Conservation (phyloP, 1,139 yeast species). For the Saccharomyces hybrid region DNA sequence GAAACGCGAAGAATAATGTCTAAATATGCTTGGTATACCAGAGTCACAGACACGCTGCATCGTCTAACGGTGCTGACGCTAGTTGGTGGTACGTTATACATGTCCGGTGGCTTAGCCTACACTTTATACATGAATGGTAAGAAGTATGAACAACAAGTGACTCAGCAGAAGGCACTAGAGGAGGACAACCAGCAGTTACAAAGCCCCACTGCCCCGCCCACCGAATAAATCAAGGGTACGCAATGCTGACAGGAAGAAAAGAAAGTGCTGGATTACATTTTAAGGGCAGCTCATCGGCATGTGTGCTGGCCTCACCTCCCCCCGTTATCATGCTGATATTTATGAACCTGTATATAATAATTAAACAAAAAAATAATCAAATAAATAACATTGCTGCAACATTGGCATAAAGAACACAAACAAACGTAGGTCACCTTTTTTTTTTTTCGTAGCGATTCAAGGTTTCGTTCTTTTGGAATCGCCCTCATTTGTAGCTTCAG, state of each 20-base stretch:
- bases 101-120: conserved; percentile 54
- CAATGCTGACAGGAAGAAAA: not conserved
- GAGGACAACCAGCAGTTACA: conserved; percentile 8
- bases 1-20: conserved; percentile 32
- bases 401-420: not conserved
- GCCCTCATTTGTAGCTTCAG: too few species aligned
- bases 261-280: not conserved
- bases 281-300: not conserved
- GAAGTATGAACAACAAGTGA: conserved; percentile 38
- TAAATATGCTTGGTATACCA: conserved; percentile 62
- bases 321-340: not conserved
- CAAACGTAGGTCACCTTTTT: not conserved
- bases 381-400: not conserved
- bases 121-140: conserved; percentile 55
- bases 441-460: not conserved
- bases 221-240: conserved; percentile 6
- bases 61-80: conserved; percentile 72
- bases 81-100: conserved; percentile 59
- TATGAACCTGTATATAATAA: not conserved
- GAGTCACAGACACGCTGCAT: conserved; percentile 73
- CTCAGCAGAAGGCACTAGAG: conserved; percentile 29
- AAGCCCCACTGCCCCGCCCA: conserved; percentile 9
- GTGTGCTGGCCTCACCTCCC: not conserved
- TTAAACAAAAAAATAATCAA: not conserved
- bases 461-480: too few species aligned